Evolutionary conservation across 2,329 filamentous ascomycete species (phyloP).

Genomic region (Neofusicoccum parvum): DNA sequence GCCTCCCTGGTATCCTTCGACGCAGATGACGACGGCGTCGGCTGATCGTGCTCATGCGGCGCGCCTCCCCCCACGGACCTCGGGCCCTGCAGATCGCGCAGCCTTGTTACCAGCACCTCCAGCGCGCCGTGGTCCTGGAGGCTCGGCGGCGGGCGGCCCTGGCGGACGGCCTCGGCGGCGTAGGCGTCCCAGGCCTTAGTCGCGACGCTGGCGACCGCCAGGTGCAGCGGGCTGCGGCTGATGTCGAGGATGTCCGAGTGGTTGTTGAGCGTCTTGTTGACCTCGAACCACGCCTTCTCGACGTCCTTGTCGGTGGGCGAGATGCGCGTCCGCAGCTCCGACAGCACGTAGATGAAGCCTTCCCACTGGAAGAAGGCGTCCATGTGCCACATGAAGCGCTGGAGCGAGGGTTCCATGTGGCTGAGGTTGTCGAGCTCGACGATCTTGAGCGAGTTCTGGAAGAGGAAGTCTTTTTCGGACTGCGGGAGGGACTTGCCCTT

Average conservation of each 20-base stretch:
- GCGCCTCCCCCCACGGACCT: neutral
- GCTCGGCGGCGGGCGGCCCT: conserved; percentile 28
- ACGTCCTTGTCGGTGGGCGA: conserved; percentile 29
- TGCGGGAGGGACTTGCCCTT: conserved; percentile 31
- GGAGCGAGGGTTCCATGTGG: conserved; percentile 42
- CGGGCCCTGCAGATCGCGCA: neutral
- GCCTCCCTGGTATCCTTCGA: neutral
- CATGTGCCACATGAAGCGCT: conserved; percentile 50
- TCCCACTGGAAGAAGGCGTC: conserved; percentile 56
- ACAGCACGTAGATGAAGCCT: conserved; percentile 53
- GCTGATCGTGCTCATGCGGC: neutral
- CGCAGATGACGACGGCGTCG: neutral
- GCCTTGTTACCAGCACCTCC: neutral
- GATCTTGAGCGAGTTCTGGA: conserved; percentile 44
- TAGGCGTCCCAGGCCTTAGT: conserved; percentile 49
- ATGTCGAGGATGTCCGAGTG: conserved; percentile 45
- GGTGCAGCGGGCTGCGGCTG: conserved; percentile 41
- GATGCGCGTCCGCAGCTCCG: conserved; percentile 32
- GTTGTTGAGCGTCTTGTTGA: conserved; percentile 47
- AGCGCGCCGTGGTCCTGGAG: conserved; percentile 28
- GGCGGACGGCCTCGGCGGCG: conserved; percentile 19
- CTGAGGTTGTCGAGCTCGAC: conserved; percentile 45
- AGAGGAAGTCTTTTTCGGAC: conserved; percentile 43
- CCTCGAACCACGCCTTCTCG: conserved; percentile 47
- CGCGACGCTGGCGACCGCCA: conserved; percentile 47